These are phyloP conservation scores for Blastomyces silverae DNA, from an alignment of 2,329 filamentous ascomycete genomes.

Conservation along the genomic window DNA sequence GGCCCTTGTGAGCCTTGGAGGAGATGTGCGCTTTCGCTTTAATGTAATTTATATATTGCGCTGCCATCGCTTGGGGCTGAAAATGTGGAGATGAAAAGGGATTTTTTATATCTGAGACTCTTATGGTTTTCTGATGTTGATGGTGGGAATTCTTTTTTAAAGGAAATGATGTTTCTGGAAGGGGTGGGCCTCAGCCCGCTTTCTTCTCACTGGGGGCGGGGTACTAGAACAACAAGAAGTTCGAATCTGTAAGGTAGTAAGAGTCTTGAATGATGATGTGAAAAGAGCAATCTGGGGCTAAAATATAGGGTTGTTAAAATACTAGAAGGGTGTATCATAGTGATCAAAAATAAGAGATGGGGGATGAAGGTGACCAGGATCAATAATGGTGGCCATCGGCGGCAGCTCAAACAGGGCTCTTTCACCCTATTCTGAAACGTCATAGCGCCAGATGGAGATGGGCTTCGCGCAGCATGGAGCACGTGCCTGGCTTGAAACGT, in stretches of 20 bases:
- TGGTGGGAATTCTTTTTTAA: background rate
- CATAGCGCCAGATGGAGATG: background rate
- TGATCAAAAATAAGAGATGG: background rate
- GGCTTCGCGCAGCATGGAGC: background rate
- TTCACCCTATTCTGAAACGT: background rate
- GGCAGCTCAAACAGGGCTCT: background rate
- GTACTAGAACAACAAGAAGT: background rate
- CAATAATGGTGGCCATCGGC: background rate
- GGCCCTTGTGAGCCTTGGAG: constrained; percentile 26
- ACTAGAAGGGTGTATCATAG: too few species aligned
- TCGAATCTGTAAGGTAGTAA: background rate
- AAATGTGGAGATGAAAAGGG: background rate
- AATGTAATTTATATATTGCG: constrained; percentile 42
- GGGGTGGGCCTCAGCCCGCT: background rate
- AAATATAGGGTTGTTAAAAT: background rate
- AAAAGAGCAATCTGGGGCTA: background rate
- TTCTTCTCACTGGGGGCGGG: background rate
- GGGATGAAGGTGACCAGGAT: background rate
- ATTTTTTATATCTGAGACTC: background rate
- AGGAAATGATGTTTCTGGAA: background rate
- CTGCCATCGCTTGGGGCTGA: constrained; percentile 19
- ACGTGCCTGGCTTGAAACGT: background rate
- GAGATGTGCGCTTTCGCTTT: constrained; percentile 36
- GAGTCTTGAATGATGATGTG: background rate
- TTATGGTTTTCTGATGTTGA: background rate